Evolutionary conservation across 2,329 filamentous ascomycete genomes (phyloP).

Genomic region (Pseudocercospora fijiensis): DNA sequence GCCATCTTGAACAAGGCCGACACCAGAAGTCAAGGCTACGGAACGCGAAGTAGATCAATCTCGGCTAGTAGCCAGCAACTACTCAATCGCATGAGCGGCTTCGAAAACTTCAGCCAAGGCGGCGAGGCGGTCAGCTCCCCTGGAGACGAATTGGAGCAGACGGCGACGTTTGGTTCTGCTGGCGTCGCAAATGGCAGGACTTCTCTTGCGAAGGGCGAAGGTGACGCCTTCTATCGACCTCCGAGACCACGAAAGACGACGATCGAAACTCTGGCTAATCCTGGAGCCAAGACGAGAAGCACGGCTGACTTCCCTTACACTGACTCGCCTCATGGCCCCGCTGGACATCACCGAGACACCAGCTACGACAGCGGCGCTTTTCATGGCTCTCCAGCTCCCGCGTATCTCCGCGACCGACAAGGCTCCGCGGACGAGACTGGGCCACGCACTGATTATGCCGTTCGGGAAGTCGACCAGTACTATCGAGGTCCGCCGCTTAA

Average conservation of each 20-base stretch:
- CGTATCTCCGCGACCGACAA: constrained; percentile 53
- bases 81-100: constrained; percentile 53
- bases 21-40: constrained; percentile 28
- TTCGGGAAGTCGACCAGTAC: constrained; percentile 94
- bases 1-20: constrained; percentile 62
- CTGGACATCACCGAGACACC: constrained; percentile 32
- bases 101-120: constrained; percentile 55
- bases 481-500: constrained; percentile 88
- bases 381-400: constrained; percentile 52
- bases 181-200: constrained; percentile 14
- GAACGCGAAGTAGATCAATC: constrained; percentile 57
- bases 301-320: constrained; percentile 43
- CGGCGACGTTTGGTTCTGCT: constrained; percentile 14
- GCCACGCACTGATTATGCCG: constrained; percentile 74
- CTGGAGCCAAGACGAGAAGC: constrained; percentile 45
- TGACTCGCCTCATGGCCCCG: constrained; percentile 41
- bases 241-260: constrained; percentile 70
- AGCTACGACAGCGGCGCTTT: constrained; percentile 41
- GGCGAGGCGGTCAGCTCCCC: constrained; percentile 58
- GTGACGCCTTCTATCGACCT: constrained; percentile 84
- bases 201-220: constrained; percentile 25
- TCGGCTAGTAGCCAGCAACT: constrained; percentile 64
- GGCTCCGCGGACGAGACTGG: constrained; percentile 52
- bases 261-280: constrained; percentile 52
- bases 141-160: constrained; percentile 18